phyloP scores from a whole-genome alignment of 2,329 filamentous ascomycete species.

The Botrytis byssoidea region DNA sequence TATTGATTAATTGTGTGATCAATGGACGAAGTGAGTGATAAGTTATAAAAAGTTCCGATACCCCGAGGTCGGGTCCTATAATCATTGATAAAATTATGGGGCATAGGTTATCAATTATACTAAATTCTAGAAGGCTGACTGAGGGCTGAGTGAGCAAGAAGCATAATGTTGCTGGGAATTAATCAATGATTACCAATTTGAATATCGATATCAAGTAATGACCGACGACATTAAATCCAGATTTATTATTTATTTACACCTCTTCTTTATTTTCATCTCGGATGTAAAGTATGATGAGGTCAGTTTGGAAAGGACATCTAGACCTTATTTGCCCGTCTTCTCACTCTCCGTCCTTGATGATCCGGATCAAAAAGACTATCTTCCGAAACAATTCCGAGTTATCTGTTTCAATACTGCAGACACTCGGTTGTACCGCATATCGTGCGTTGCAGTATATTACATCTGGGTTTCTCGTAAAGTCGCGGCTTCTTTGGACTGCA shows the following conservation, averaged over 20 bases:
- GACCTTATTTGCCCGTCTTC: too few species aligned
- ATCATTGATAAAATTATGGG: slow-evolving; percentile 7
- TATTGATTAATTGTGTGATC: background rate
- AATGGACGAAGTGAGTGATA: background rate
- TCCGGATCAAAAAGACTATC: background rate
- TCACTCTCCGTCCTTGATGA: background rate
- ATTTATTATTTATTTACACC: background rate
- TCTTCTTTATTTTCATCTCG: background rate
- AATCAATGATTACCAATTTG: background rate
- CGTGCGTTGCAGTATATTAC: background rate
- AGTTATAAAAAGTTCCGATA: background rate
- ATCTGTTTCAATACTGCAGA: background rate
- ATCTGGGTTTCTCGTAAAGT: background rate
- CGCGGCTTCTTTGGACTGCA: background rate
- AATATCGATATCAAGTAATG: background rate
- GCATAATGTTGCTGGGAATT: background rate
- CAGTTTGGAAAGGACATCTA: background rate
- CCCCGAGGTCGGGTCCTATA: slow-evolving; percentile 6
- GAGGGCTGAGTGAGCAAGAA: background rate
- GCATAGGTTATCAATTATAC: background rate
- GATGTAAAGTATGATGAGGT: background rate
- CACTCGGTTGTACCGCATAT: background rate
- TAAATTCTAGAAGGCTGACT: background rate
- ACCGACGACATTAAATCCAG: too few species aligned
- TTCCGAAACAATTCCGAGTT: background rate